Base-by-base conservation (phyloP, 192 early-diverging fungal species). In the Diversispora epigaea region DNA sequence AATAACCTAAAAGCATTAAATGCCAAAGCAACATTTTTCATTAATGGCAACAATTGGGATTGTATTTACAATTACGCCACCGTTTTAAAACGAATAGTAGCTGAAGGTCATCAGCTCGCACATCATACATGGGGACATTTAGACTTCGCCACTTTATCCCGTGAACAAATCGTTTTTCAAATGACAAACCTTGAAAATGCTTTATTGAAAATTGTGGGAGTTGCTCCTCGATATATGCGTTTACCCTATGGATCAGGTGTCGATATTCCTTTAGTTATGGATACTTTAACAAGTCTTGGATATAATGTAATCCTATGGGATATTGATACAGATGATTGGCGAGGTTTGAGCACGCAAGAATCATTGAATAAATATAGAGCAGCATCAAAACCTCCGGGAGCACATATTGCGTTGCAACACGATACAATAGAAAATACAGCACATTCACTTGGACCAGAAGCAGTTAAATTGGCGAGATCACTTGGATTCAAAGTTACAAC, bases 31-130 rank as follows among this genome's bases (percentile, higher is more conserved):
- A 77, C 80, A 0, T 82, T 82, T 49, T 82, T 82, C 55, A 64
- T 79, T 40, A 82, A 82, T 44, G 80, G 77, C 8, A 10, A 46
- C 5, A 82, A 79, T 43, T 79, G 21, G 11, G 71, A 64, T 39
- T 21, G 74, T 41, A 78, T 81, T 57, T 50, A 68, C 3, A 19
- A 70, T n/a, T 61, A 55, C 11, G 50, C 56, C 9, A 0, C 22
- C 15, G 52, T 73, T 41, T 50, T 92, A 25, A 80, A 73, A 19
- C 78, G n/a, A 21, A 83, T 83, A 4, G 78, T 75, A 72, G 66
- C 78, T 6, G 77, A 60, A 10, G 91, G 91, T 8, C 89, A 90
- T 66, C 85, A 89, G 65, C 89, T 91, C 56, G 88, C 70, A 3
- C 81, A 79, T 11, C 88, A 89, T 47, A 83, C 84, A 4, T 89